Evolutionary conservation across 495 filamentous ascomycete species (phyloP).

Genomic region (Pseudoneurospora amorphoporcata): DNA sequence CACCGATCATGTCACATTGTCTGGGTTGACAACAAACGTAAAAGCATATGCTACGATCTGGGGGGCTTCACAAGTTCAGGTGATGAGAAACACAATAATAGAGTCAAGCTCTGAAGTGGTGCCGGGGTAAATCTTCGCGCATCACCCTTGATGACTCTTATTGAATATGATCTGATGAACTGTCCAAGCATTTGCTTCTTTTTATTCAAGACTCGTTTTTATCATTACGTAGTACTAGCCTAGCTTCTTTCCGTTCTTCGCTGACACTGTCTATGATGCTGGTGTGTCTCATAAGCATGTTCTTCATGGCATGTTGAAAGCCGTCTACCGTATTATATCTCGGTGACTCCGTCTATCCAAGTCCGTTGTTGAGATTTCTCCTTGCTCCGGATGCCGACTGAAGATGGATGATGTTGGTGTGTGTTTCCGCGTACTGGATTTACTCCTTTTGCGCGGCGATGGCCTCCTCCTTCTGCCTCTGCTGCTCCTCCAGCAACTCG

Average conservation of each 20-base stretch:
- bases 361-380: neutral
- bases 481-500: slow-evolving; percentile 46
- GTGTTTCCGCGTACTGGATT: neutral
- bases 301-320: slow-evolving; percentile 9
- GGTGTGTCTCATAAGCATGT: neutral
- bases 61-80: slow-evolving; percentile 52
- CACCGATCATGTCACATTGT: slow-evolving; percentile 19
- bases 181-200: slow-evolving; percentile 12
- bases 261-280: neutral
- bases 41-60: slow-evolving; percentile 2
- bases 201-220: neutral
- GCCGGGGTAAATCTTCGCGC: slow-evolving; percentile 35
- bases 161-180: slow-evolving; percentile 97
- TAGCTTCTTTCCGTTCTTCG: neutral
- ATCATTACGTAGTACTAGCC: slow-evolving; percentile 6
- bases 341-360: neutral
- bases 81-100: slow-evolving; percentile 93
- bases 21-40: slow-evolving; percentile 7
- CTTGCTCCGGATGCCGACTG: neutral
- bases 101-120: slow-evolving; percentile 98
- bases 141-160: slow-evolving; percentile 56
- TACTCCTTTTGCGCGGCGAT: slow-evolving; percentile 1
- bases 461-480: slow-evolving; percentile 28
- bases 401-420: neutral
- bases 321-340: neutral